Percentiles rank a stretch among this genome's conserved stretches.
Conservation (phyloP, 2,329 filamentous ascomycete species). For the Pseudocercospora ulei region DNA sequence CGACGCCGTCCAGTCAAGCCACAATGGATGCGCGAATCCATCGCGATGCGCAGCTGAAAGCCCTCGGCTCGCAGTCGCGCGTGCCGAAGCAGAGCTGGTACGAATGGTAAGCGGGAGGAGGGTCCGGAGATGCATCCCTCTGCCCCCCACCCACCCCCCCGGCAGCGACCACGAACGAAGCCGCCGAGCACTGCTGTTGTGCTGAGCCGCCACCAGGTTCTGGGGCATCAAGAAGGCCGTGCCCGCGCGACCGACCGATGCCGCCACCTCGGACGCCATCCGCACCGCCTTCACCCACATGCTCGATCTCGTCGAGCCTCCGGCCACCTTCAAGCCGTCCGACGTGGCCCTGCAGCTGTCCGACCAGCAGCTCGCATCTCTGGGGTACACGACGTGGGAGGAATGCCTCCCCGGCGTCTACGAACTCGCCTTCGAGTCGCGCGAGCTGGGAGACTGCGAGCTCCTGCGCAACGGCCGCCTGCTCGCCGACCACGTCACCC, state of each 20-base stretch:
- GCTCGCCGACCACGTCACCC: slow-evolving; percentile 30
- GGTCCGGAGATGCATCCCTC: too few species aligned
- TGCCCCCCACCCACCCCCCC: too few species aligned
- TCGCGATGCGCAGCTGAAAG: slow-evolving; percentile 20
- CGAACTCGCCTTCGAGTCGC: slow-evolving; percentile 39
- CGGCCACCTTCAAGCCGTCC: slow-evolving; percentile 45
- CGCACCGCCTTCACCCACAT: slow-evolving; percentile 25
- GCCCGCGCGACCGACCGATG: slow-evolving; percentile 23
- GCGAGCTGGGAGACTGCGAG: slow-evolving; percentile 41
- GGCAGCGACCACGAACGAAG: too few species aligned
- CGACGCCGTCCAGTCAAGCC: slow-evolving; percentile 11
- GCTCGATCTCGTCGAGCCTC: slow-evolving; percentile 33
- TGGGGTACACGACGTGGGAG: slow-evolving; percentile 38
- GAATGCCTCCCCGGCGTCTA: slow-evolving; percentile 42
- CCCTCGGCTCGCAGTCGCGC: slow-evolving; percentile 17
- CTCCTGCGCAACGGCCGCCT: slow-evolving; percentile 42
- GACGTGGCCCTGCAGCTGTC: slow-evolving; percentile 42
- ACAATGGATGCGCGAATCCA: slow-evolving; percentile 24
- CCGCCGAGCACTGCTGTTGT: too few species aligned
- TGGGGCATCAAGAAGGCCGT: slow-evolving; percentile 17
- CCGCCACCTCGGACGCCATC: slow-evolving; percentile 25
- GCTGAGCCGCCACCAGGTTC: slow-evolving; percentile 1
- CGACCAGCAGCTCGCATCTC: slow-evolving; percentile 33
- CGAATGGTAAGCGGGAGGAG: slow-evolving; percentile 16
- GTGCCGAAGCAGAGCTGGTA: slow-evolving; percentile 23